These are phyloP conservation scores for Alternaria sp. DNA, from an alignment of 2,329 filamentous ascomycete species.

Conservation along the genomic window DNA sequence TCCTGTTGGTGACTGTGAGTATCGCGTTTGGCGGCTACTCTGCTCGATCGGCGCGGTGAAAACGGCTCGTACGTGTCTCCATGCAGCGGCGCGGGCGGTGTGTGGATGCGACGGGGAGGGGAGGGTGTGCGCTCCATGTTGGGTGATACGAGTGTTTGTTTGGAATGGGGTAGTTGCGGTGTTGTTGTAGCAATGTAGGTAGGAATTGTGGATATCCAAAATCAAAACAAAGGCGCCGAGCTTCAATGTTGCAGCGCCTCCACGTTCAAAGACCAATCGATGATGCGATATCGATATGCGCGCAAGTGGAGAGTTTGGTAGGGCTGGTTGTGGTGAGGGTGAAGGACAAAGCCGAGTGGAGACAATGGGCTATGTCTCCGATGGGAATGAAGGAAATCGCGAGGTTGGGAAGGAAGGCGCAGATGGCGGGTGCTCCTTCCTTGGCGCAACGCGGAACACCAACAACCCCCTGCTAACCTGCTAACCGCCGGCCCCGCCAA, in stretches of 20 bases:
- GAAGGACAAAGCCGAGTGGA: slow-evolving; percentile 24
- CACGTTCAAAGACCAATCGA: slow-evolving; percentile 14
- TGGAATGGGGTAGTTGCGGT: slow-evolving; percentile 20
- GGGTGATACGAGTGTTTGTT: slow-evolving; percentile 18
- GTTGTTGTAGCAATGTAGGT: slow-evolving; percentile 26
- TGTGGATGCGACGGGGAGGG: slow-evolving; percentile 66
- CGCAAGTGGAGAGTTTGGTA: slow-evolving; percentile 13
- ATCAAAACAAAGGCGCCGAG: slow-evolving; percentile 39
- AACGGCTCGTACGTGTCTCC: slow-evolving; percentile 79
- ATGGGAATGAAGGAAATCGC: slow-evolving; percentile 27
- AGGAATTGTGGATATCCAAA: slow-evolving; percentile 28
- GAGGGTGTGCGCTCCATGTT: slow-evolving; percentile 66
- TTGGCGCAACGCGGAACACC: slow-evolving; percentile 19
- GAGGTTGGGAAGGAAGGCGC: slow-evolving; percentile 30
- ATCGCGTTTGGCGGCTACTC: slow-evolving; percentile 66
- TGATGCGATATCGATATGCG: slow-evolving; percentile 16
- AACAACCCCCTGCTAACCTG: slow-evolving; percentile 25
- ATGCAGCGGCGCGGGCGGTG: slow-evolving; percentile 73
- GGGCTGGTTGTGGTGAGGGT: slow-evolving; percentile 28
- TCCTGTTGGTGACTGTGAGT: slow-evolving; percentile 41
- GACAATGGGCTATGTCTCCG: slow-evolving; percentile 26
- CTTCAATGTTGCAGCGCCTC: slow-evolving; percentile 21
- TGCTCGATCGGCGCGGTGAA: slow-evolving; percentile 70
- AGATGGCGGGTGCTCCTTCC: slow-evolving; percentile 33
- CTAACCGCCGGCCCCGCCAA: slow-evolving; percentile 26